Base-by-base conservation (phyloP, 1,284 basidiomycete genomes). In the Ceratobasidium sp. region DNA sequence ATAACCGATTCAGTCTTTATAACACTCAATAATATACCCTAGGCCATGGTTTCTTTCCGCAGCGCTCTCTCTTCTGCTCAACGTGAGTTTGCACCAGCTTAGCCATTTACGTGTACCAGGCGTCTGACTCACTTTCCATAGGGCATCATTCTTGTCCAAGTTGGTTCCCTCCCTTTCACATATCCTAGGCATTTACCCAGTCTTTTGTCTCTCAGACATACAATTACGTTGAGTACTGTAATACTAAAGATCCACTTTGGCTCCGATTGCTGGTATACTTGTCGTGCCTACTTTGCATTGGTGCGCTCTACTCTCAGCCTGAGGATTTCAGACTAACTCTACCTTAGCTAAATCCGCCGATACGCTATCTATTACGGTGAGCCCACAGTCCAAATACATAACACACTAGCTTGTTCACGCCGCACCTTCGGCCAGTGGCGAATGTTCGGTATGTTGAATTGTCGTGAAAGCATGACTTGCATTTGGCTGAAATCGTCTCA, bases 91-190 rank as follows among this genome's bases (percentile, higher is more conserved):
- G 3, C 13, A 39, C 33, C 23, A 49, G 33, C 33, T 33, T 33
- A 33, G 33, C 33, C 33, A 33, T 33, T 3, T 55, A 46, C 7
- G 40, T 4, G n/a, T 23, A 73, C 13, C 28, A 26, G 26, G 46
- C 13, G 26, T 13, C 58, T 61, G 18, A 42, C 4, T 51, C 26
- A 15, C 28, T 20, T 58, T 42, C 13, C 13, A 12, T 15, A 72
- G 58, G 71, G 71, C 15, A 20, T 73, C 20, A 73, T 73, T 13
- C 56, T 73, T 63, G 58, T 44, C 18, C 71, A 73, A 46, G 71
- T 63, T 20, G 18, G 71, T 23, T 20, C 12, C 42, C 23, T 23
- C 33, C 44, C 26, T 6, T 10, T 9, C n/a, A 51, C 42, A 23
- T 42, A 12, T 33, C 39, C 13, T 33, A 9, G 12, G 20, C 20